A percentile compares a stretch with the other conserved stretches of the same genome.
These are phyloP conservation scores for Daldinia decipiens DNA, from an alignment of 495 filamentous ascomycete species.

Conservation along the genomic window DNA sequence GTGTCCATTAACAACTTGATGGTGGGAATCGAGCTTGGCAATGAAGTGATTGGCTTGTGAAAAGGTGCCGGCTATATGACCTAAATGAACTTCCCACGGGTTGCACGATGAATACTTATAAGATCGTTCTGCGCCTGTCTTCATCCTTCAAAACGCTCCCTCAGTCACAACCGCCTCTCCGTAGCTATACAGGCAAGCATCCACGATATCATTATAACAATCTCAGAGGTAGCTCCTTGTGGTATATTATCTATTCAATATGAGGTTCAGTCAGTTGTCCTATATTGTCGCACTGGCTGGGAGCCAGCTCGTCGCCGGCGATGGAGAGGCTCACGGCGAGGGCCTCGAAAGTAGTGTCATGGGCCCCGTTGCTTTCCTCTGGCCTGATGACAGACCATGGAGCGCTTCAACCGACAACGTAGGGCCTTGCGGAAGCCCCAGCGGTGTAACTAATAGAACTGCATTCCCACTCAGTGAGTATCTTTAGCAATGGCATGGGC, in stretches of 20 bases:
- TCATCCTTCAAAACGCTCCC: conserved; percentile 18
- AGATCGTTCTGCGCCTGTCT: conserved; percentile 23
- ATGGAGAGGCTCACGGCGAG: conserved; percentile 43
- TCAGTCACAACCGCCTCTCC: conserved; percentile 23
- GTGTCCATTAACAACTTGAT: conserved; percentile 17
- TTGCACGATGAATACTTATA: conserved; percentile 35
- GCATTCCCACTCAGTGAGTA: conserved; percentile 54
- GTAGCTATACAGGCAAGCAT: conserved; percentile 14
- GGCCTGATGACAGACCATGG: conserved; percentile 62
- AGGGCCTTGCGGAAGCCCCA: conserved; percentile 59
- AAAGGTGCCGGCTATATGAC: conserved; percentile 39
- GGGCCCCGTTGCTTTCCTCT: conserved; percentile 65
- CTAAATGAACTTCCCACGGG: conserved; percentile 39
- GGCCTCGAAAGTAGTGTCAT: conserved; percentile 52
- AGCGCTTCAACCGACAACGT: conserved; percentile 57
- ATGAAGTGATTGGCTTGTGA: conserved; percentile 39
- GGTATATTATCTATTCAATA: conserved; percentile 25
- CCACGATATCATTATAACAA: conserved; percentile 9
- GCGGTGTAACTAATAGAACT: conserved; percentile 54
- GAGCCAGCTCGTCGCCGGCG: conserved; percentile 29
- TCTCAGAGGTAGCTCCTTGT: conserved; percentile 1
- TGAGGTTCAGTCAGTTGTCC: conserved; percentile 42
- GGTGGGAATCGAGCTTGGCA: conserved; percentile 31
- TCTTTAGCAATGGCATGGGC: background rate
- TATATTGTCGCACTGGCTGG: conserved; percentile 30